Conservation (phyloP, 805 yeast genomes). For the Saccharomycopsis malanga region DNA sequence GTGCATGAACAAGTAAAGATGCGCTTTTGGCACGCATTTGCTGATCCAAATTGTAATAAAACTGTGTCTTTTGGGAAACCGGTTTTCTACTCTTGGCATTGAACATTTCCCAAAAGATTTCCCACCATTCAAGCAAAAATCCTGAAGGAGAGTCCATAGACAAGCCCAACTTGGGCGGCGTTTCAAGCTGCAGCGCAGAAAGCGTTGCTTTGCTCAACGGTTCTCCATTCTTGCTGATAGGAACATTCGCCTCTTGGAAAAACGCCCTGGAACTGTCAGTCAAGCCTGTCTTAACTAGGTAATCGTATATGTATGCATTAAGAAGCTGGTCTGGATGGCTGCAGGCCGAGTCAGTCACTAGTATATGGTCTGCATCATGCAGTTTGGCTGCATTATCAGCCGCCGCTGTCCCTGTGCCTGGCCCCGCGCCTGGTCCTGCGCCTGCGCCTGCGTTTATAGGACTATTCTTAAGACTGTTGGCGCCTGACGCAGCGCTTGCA, state of each 20-base stretch:
- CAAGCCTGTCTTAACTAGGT: slow-evolving; percentile 65
- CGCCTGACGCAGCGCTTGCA: no score
- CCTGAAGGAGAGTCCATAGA: slow-evolving; percentile 82
- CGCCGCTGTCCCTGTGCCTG: no score
- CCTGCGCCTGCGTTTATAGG: no score
- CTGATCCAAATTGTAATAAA: slow-evolving; percentile 28
- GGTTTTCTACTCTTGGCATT: slow-evolving; percentile 57
- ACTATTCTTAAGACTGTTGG: no score
- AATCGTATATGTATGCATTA: slow-evolving; percentile 84
- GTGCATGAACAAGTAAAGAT: background rate
- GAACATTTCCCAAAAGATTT: slow-evolving; percentile 88
- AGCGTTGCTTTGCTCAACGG: slow-evolving; percentile 25
- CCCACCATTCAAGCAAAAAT: slow-evolving; percentile 92
- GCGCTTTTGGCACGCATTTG: slow-evolving; percentile 8
- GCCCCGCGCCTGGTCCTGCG: no score
- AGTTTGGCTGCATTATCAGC: no score
- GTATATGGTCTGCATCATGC: slow-evolving; percentile 10
- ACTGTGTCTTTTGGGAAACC: slow-evolving; percentile 33
- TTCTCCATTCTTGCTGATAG: slow-evolving; percentile 33
- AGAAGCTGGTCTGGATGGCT: slow-evolving; percentile 27
- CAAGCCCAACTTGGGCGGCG: slow-evolving; percentile 44
- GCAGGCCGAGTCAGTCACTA: slow-evolving; percentile 12
- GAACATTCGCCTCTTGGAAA: slow-evolving; percentile 69
- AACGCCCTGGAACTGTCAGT: slow-evolving; percentile 68
- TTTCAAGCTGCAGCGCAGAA: slow-evolving; percentile 25